Percentiles rank a stretch among this genome's conserved stretches.
phyloP scores from a whole-genome alignment of 2,329 filamentous ascomycete species.

The Xylaria sp. region DNA sequence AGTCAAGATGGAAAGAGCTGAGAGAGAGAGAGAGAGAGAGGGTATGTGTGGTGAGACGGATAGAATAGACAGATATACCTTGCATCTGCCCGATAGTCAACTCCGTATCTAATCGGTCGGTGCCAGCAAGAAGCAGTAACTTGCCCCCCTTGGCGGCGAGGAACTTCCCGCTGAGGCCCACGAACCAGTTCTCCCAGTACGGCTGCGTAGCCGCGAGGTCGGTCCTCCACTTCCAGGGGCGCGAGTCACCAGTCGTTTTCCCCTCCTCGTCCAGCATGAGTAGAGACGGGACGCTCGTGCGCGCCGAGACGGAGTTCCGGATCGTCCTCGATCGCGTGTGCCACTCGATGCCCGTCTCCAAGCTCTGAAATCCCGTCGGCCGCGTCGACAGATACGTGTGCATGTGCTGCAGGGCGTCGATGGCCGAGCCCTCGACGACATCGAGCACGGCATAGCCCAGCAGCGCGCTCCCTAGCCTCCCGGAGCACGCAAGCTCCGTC shows the following conservation, averaged over 20 bases:
- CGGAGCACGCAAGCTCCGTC: conserved; percentile 79
- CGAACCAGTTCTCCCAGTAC: conserved; percentile 96
- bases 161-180: conserved; percentile 88
- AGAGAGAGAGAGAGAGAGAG: conserved; percentile 18
- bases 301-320: conserved; percentile 83
- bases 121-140: conserved; percentile 49
- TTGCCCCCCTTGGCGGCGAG: conserved; percentile 75
- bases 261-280: conserved; percentile 56
- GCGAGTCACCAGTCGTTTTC: conserved; percentile 45
- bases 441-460: conserved; percentile 92
- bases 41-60: background rate
- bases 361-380: conserved; percentile 79
- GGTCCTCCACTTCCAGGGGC: conserved; percentile 85
- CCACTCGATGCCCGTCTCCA: conserved; percentile 90
- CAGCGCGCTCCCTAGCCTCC: conserved; percentile 72
- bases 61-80: conserved; percentile 44
- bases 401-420: conserved; percentile 96
- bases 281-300: conserved; percentile 86
- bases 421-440: conserved; percentile 94
- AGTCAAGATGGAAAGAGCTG: background rate
- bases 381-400: conserved; percentile 87
- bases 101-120: conserved; percentile 51
- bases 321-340: conserved; percentile 90
- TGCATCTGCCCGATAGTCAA: conserved; percentile 53
- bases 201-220: conserved; percentile 84